Evolutionary conservation across 306 rosid genomes (phyloP), one percentile per base, ranked within the genome.

Genomic region (Morella rubra): DNA sequence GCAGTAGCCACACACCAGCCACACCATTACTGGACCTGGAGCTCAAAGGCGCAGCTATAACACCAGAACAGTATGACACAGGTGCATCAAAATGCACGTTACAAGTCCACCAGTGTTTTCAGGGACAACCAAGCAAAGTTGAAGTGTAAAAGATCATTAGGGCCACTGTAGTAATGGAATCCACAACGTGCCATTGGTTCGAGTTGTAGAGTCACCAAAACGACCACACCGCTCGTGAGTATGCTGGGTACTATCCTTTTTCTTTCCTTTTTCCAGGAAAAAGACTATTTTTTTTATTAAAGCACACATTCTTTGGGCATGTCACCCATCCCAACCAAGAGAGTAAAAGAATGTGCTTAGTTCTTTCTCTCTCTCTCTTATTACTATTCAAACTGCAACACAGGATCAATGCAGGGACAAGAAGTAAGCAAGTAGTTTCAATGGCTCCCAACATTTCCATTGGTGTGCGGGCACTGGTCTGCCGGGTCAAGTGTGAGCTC

Each of bases 381-480:
- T 8, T 50, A 41, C 42, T 45, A 19, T 46, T 52, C 46, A 75
- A 68, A 54, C 70, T 71, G 51, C 51, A 80, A 44, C 7, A 64
- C 75, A 76, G 44, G 61, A 61, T 15, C 20, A 40, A 62, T 62
- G 70, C 54, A 78, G 75, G 52, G 85, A 76, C 74, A 81, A 79
- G 75, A 82, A 82, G 82, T 62, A 66, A 78, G 55, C 54, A 64
- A 53, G 72, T 47, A 77, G 69, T 83, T 84, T 84, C 79, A 76
- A 82, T 40, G 84, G 37, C 72, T 69, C 66, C 87, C 86, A 85
- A 87, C 91, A 91, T 87, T 80, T 87, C 73, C 84, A 81, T 89
- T 76, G 91, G 77, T 84, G 85, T 61, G 72, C 82, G 81, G 69
- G 76, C 81, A 59, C 76, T 74, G 77, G 86, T 91, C 87, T 86